Percentiles rank a stretch among this genome's conserved stretches.
These are phyloP conservation scores for Trichoderma asperelloides DNA, from an alignment of 495 filamentous ascomycete genomes.

Conservation along the genomic window DNA sequence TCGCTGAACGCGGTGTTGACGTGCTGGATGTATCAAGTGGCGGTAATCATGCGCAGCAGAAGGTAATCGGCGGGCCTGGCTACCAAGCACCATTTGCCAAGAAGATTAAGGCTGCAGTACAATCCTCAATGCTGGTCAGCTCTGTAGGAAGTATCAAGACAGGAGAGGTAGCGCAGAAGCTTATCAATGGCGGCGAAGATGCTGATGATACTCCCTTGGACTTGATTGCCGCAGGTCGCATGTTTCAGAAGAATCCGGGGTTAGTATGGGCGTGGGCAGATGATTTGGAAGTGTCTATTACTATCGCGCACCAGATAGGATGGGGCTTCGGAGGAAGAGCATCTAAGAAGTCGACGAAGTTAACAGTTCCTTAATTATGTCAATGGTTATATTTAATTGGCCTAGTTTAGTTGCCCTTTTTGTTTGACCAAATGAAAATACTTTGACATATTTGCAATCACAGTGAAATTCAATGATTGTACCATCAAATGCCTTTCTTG, in stretches of 20 bases:
- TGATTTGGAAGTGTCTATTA: constrained; percentile 50
- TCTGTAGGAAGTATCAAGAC: constrained; percentile 55
- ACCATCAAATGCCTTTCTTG: too few relatives aligned
- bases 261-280: constrained; percentile 59
- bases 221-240: constrained; percentile 48
- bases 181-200: constrained; percentile 38
- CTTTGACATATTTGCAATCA: too few relatives aligned
- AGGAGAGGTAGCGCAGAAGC: constrained; percentile 44
- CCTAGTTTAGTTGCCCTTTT: too few relatives aligned
- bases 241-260: constrained; percentile 62
- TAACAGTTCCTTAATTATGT: background rate
- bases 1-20: constrained; percentile 51
- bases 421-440: too few relatives aligned
- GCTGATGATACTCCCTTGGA: constrained; percentile 37
- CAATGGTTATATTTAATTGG: too few relatives aligned
- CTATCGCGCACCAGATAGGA: constrained; percentile 57
- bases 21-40: constrained; percentile 56
- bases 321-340: constrained; percentile 36
- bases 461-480: too few relatives aligned
- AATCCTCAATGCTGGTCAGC: constrained; percentile 45
- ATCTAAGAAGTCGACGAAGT: constrained; percentile 2
- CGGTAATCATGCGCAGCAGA: constrained; percentile 48
- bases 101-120: constrained; percentile 52
- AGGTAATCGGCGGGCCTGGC: constrained; percentile 44
- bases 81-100: constrained; percentile 52